These are phyloP conservation scores for Ceratocystis alfenasii DNA, from an alignment of 2,329 filamentous ascomycete species.

Conservation along the genomic window DNA sequence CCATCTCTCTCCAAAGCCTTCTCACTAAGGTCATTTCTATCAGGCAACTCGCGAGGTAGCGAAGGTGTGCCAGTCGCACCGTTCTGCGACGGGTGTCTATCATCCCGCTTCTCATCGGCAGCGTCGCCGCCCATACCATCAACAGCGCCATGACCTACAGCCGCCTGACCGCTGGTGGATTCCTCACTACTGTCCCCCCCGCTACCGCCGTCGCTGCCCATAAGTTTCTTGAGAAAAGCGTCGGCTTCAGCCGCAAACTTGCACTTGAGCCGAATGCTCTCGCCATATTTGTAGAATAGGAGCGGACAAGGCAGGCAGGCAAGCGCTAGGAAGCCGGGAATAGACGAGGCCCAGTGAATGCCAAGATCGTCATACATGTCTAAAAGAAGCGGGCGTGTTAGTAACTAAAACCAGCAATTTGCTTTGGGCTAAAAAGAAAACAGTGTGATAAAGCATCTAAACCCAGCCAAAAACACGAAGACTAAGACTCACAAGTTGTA, in stretches of 20 bases:
- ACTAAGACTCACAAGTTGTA: slow-evolving; percentile 34
- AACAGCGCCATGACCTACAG: neutral
- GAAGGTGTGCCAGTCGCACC: no score
- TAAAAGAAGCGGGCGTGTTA: neutral
- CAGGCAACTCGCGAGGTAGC: no score
- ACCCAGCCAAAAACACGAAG: neutral
- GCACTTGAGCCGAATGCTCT: slow-evolving; percentile 50
- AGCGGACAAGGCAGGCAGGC: slow-evolving; percentile 63
- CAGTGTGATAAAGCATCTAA: no score
- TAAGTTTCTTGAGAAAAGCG: slow-evolving; percentile 41
- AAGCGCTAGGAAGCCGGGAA: slow-evolving; percentile 63
- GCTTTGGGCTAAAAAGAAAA: no score
- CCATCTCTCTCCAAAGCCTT: no score
- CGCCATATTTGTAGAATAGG: slow-evolving; percentile 62
- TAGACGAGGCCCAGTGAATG: slow-evolving; percentile 62
- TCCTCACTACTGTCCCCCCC: no score
- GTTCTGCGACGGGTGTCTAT: no score
- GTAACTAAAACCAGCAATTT: neutral
- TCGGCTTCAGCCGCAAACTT: slow-evolving; percentile 59
- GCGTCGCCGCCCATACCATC: no score
- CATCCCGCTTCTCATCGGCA: no score
- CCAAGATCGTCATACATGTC: slow-evolving; percentile 48
- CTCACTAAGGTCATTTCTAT: no score
- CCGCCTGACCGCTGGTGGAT: no score
- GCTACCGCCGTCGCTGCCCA: slow-evolving; percentile 25